phyloP scores from a whole-genome alignment of 768 basidiomycete species.

The Xanthoconium purpureum region DNA sequence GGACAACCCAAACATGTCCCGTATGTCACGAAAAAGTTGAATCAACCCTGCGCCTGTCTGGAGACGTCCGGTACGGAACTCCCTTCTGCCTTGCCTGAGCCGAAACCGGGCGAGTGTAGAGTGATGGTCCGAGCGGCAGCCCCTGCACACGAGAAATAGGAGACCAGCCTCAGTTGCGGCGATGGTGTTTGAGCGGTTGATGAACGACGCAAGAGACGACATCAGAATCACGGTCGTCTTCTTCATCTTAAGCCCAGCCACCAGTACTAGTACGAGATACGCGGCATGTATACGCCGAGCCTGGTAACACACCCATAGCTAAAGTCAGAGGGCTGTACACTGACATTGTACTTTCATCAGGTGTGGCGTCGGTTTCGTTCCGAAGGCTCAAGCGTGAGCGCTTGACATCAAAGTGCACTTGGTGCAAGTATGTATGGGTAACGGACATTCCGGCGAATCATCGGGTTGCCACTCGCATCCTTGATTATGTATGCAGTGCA shows the following conservation, averaged over 20 bases:
- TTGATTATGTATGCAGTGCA: no score
- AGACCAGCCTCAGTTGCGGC: slow-evolving; percentile 17
- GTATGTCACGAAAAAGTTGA: slow-evolving; percentile 69
- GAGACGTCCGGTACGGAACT: slow-evolving; percentile 16
- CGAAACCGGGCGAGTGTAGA: slow-evolving; percentile 6
- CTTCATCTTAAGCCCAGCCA: background rate
- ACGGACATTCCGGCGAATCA: no score
- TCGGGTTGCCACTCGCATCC: no score
- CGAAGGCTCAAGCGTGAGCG: no score
- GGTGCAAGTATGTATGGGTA: no score
- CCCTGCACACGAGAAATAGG: slow-evolving; percentile 6
- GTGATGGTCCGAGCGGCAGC: slow-evolving; percentile 4
- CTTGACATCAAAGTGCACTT: no score
- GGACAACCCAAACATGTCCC: slow-evolving; percentile 72
- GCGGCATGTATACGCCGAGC: background rate
- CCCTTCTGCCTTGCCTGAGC: background rate
- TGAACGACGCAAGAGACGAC: slow-evolving; percentile 14
- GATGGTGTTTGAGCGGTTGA: slow-evolving; percentile 22
- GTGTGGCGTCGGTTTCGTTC: no score
- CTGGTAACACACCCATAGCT: no score
- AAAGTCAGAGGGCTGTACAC: no score
- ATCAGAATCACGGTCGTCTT: slow-evolving; percentile 2
- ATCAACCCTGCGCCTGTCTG: slow-evolving; percentile 22
- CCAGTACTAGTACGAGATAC: slow-evolving; percentile 8
- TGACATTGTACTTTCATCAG: no score